Evolutionary conservation across 495 filamentous ascomycete genomes (phyloP).

Genomic region (Penicillium robsamsonii): DNA sequence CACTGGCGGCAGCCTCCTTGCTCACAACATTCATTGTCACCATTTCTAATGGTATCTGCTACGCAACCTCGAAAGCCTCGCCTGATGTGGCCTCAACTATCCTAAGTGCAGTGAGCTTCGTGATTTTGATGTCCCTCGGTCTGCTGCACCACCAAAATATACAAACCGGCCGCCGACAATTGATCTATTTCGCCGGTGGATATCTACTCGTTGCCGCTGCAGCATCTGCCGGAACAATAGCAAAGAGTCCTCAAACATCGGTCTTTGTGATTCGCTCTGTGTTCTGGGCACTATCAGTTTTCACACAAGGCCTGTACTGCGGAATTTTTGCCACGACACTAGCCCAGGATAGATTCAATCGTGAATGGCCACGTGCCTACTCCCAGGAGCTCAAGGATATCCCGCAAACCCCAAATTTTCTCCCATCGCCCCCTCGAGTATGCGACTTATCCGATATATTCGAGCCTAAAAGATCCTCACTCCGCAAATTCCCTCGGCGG

Average conservation of each 20-base stretch:
- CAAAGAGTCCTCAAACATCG: slow-evolving; percentile 20
- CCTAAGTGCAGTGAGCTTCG: slow-evolving; percentile 32
- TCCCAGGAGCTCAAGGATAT: slow-evolving; percentile 32
- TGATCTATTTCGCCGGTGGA: slow-evolving; percentile 18
- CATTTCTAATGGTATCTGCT: slow-evolving; percentile 38
- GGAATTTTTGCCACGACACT: slow-evolving; percentile 30
- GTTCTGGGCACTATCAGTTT: slow-evolving; percentile 36
- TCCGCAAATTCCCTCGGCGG: slow-evolving; percentile 31
- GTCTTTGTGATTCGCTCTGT: slow-evolving; percentile 33
- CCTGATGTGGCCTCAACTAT: slow-evolving; percentile 24
- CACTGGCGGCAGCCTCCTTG: slow-evolving; percentile 28
- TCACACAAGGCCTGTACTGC: slow-evolving; percentile 35
- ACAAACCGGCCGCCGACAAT: slow-evolving; percentile 16
- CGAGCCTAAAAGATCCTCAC: slow-evolving; percentile 23
- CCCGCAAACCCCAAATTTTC: slow-evolving; percentile 16
- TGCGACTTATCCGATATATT: slow-evolving; percentile 18
- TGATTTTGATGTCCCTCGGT: slow-evolving; percentile 26
- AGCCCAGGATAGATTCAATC: slow-evolving; percentile 11
- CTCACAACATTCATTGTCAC: slow-evolving; percentile 30
- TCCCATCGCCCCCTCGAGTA: slow-evolving; percentile 11
- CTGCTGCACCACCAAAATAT: slow-evolving; percentile 27
- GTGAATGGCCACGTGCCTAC: slow-evolving; percentile 29
- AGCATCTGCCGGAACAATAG: slow-evolving; percentile 31
- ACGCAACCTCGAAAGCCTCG: slow-evolving; percentile 23
- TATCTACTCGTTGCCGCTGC: slow-evolving; percentile 35